phyloP scores from a whole-genome alignment of 805 yeast species.

The Pichia nakasei region DNA sequence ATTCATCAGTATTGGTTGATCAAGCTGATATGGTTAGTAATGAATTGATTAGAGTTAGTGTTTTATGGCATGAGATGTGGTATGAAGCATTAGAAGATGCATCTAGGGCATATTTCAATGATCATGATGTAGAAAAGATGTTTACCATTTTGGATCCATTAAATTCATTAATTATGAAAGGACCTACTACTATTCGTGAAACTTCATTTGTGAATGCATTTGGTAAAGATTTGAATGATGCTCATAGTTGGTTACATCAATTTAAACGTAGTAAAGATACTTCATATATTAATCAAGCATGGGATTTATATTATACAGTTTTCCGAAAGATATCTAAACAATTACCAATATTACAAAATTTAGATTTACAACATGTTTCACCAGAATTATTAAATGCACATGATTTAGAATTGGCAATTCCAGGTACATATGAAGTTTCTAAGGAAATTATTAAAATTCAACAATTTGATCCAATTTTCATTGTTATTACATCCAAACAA shows the following conservation, averaged over 20 bases:
- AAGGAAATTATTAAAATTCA: conserved; percentile 65
- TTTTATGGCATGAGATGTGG: conserved; percentile 97
- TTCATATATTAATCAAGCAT: conserved; percentile 87
- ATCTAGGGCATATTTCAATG: conserved; percentile 85
- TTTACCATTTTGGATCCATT: conserved; percentile 82
- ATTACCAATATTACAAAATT: conserved; percentile 73
- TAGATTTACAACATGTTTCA: conserved; percentile 89
- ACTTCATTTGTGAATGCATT: conserved; percentile 87
- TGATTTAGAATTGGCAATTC: conserved; percentile 81
- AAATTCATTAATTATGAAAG: conserved; percentile 73
- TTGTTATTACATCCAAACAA: conserved; percentile 90
- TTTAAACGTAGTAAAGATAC: conserved; percentile 79
- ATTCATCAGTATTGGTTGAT: conserved; percentile 74
- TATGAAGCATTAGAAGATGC: conserved; percentile 97
- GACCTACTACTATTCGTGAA: conserved; percentile 90
- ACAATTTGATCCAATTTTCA: conserved; percentile 71
- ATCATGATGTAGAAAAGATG: conserved; percentile 92
- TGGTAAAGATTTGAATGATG: conserved; percentile 88
- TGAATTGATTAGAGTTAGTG: conserved; percentile 90
- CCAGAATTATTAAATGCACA: conserved; percentile 75
- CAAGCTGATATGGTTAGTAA: conserved; percentile 93
- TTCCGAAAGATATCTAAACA: conserved; percentile 87
- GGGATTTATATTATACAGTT: conserved; percentile 94
- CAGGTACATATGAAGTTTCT: conserved; percentile 87
- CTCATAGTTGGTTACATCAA: conserved; percentile 86